A percentile compares a stretch with the other conserved stretches of the same genome.
Conservation (phyloP, 2,329 filamentous ascomycete genomes). For the Ceratocystis destructans region DNA sequence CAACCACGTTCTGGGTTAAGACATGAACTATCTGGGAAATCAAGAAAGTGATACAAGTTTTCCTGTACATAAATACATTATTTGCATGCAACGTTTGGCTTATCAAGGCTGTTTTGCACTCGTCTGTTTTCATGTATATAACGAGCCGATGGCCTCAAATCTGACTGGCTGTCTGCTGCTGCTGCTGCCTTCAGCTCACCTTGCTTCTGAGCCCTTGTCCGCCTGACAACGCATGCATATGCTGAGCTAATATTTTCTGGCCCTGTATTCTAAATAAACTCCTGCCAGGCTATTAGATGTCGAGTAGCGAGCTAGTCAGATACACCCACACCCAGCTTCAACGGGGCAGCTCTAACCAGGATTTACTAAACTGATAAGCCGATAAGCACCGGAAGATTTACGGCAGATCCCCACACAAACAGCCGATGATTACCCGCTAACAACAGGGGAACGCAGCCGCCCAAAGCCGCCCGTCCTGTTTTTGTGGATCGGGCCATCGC, state of each 20-base stretch:
- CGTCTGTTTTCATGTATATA: too few relatives aligned
- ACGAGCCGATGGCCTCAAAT: background rate
- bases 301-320: too few relatives aligned
- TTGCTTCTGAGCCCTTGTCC: background rate
- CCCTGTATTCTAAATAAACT: too few relatives aligned
- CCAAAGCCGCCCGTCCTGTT: background rate
- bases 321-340: too few relatives aligned
- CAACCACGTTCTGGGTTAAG: conserved; percentile 34
- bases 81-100: background rate
- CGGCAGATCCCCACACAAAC: too few relatives aligned
- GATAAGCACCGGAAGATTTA: background rate
- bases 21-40: background rate
- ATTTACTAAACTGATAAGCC: background rate
- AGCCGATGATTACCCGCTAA: background rate
- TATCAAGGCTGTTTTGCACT: background rate
- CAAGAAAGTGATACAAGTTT: background rate
- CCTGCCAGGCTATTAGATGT: too few relatives aligned
- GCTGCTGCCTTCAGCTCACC: too few relatives aligned
- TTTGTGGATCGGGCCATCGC: conserved; percentile 1
- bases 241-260: background rate
- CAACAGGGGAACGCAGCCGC: conserved; percentile 2
- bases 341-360: too few relatives aligned
- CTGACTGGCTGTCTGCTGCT: too few relatives aligned
- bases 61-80: background rate
- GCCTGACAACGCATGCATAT: background rate